Evolutionary conservation across 768 basidiomycete species (phyloP), one percentile per base, ranked within the genome.

Genomic region (Harrya chromipes): DNA sequence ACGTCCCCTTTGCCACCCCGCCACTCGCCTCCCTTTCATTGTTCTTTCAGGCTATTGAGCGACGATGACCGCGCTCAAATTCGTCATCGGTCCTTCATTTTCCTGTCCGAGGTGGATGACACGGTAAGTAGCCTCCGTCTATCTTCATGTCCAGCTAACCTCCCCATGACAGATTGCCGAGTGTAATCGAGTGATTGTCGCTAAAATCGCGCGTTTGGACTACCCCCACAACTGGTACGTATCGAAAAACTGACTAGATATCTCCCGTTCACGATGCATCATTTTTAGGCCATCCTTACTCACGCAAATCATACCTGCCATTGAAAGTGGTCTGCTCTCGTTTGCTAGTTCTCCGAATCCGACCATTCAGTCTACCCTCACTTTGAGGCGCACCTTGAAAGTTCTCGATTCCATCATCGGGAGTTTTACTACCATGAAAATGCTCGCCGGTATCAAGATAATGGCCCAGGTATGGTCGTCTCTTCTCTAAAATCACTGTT

Each of bases 71-170:
- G 86, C 55, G 55, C 60, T 7, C 66, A 74, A n/a, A 89, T 93
- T 49, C 79, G 90, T 24, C 69, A 71, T 37, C 77, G 85, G 41
- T 83, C 80, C 52, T 63, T 91, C 44, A 60, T 74, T 6, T 83
- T 94, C 52, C 64, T 94, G 26, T 80, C 89, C 55, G 92, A 94
- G 61, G 70, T 75, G 29, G 90, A 94, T 60, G 85, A 87, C 47
- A 81, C 81, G 27, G 63, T 64, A 14, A 12, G 92, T 89, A 53
- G 74, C 58, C 5, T n/a, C 38, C n/a, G 11, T 20, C 17, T 12
- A 11, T 34, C 5, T 44, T 26, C 47, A 5, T 34, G 4, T 45
- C 38, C 47, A 20, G 27, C 43, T 50, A 31, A 60, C 14, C 36
- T 50, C 35, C 35, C 31, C 4, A 4, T 6, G 42, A 20, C 48